Evolutionary conservation across 148 eudicot species (phyloP).

Genomic region (Suaeda aralocaspica): DNA sequence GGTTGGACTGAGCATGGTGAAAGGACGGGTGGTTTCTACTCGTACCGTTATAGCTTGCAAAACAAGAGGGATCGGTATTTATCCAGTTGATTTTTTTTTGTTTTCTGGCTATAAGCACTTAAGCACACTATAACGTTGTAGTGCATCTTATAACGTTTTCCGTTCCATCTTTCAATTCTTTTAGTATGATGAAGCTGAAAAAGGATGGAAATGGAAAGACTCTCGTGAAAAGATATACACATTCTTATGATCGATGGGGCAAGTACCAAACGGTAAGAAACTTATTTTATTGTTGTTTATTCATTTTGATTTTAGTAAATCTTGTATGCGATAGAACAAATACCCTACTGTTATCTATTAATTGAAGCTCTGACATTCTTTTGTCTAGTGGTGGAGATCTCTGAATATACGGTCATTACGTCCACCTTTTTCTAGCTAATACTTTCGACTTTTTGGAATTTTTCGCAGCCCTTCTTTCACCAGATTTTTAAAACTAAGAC

Average conservation of each 20-base stretch:
- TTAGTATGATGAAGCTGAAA: constrained; percentile 44
- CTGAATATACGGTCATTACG: no score
- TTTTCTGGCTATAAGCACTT: constrained; percentile 1
- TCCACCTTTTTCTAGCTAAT: no score
- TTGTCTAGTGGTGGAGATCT: no score
- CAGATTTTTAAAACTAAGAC: no score
- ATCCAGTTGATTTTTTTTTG: constrained; percentile 8
- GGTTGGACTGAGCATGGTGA: constrained; percentile 68
- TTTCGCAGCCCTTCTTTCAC: no score
- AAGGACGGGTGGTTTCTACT: constrained; percentile 66
- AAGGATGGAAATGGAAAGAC: constrained; percentile 53
- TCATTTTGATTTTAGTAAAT: not conserved
- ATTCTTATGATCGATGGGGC: constrained; percentile 61
- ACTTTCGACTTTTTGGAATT: no score
- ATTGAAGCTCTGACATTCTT: no score
- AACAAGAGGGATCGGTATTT: constrained; percentile 50
- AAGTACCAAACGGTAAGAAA: constrained; percentile 38
- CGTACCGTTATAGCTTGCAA: constrained; percentile 53
- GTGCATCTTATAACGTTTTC: not conserved
- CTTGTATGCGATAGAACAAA: not conserved
- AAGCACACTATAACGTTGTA: not conserved
- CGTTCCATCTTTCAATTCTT: not conserved
- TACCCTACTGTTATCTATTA: no score
- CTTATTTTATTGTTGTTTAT: not conserved
- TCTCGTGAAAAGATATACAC: constrained; percentile 48